These are phyloP conservation scores for Fusarium metavorans DNA, from an alignment of 2,329 filamentous ascomycete species.

Conservation along the genomic window DNA sequence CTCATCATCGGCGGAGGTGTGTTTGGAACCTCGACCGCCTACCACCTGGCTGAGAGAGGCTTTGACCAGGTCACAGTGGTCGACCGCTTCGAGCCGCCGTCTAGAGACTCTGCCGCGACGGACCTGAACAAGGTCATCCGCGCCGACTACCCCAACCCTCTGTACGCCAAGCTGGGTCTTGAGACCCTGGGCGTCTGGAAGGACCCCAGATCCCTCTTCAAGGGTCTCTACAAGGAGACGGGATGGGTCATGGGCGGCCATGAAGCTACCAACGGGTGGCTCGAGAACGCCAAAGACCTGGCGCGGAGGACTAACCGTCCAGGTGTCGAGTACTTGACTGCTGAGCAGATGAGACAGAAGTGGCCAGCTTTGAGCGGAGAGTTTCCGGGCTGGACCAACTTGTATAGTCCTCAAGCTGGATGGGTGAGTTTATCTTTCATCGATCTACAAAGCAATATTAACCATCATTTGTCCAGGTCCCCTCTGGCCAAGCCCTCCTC, in stretches of 20 bases:
- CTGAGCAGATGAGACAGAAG: conserved; percentile 40
- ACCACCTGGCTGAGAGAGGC: conserved; percentile 57
- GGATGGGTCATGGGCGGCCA: conserved; percentile 49
- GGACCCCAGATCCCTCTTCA: conserved; percentile 44
- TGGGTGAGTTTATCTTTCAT: conserved; percentile 39
- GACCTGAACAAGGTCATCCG: conserved; percentile 73
- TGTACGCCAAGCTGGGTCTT: conserved; percentile 63
- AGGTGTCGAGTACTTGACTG: conserved; percentile 44
- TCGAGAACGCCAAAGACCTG: conserved; percentile 42
- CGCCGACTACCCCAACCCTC: conserved; percentile 68
- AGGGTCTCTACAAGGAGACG: conserved; percentile 46
- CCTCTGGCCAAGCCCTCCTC: conserved; percentile 44
- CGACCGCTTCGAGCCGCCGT: conserved; percentile 57
- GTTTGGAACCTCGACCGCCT: conserved; percentile 63
- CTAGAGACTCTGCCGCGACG: conserved; percentile 64
- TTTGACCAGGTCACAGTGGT: conserved; percentile 61
- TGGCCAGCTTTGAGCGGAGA: conserved; percentile 47
- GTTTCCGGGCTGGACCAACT: conserved; percentile 46
- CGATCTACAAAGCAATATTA: neutral
- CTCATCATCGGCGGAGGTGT: conserved; percentile 60
- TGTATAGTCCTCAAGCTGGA: conserved; percentile 44
- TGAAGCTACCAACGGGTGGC: conserved; percentile 44
- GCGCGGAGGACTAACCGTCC: conserved; percentile 39
- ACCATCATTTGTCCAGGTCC: conserved; percentile 19
- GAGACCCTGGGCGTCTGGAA: conserved; percentile 48